phyloP scores from a whole-genome alignment of 768 basidiomycete genomes.

The Leccinum incarnatum region DNA sequence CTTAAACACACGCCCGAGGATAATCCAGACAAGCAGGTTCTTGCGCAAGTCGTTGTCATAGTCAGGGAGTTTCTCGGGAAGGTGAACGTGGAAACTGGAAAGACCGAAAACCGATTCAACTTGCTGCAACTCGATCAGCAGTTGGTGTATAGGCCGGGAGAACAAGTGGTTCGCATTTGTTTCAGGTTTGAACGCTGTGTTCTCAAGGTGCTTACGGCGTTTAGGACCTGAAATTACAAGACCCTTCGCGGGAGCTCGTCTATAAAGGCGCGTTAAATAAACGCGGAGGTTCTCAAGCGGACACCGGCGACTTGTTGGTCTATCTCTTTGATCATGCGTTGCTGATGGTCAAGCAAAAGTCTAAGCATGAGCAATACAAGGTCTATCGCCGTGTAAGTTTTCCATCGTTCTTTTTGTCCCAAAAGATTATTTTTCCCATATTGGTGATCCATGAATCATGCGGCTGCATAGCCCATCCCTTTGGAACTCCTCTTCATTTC shows the following conservation, averaged over 20 bases:
- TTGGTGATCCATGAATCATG: conserved; percentile 6
- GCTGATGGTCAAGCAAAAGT: conserved; percentile 92
- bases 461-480: conserved; percentile 76
- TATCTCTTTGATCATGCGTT: conserved; percentile 97
- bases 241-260: conserved; percentile 87
- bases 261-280: conserved; percentile 90
- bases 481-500: conserved; percentile 86
- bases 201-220: background rate
- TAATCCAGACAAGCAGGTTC: conserved; percentile 73
- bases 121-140: conserved; percentile 91
- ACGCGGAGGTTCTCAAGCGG: conserved; percentile 64
- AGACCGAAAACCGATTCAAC: conserved; percentile 95
- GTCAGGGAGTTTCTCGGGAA: conserved; percentile 80
- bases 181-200: background rate
- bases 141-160: conserved; percentile 84
- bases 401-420: background rate
- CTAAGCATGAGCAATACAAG: conserved; percentile 87
- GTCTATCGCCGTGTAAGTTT: conserved; percentile 68
- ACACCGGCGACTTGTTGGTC: conserved; percentile 87
- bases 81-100: conserved; percentile 93
- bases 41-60: conserved; percentile 75
- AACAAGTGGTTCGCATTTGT: conserved; percentile 69
- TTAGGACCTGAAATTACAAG: conserved; percentile 81
- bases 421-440: conserved; percentile 1
- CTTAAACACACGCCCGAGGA: conserved; percentile 90